Conservation (phyloP, 2,329 filamentous ascomycete genomes). For the Escovopsis sp. region DNA sequence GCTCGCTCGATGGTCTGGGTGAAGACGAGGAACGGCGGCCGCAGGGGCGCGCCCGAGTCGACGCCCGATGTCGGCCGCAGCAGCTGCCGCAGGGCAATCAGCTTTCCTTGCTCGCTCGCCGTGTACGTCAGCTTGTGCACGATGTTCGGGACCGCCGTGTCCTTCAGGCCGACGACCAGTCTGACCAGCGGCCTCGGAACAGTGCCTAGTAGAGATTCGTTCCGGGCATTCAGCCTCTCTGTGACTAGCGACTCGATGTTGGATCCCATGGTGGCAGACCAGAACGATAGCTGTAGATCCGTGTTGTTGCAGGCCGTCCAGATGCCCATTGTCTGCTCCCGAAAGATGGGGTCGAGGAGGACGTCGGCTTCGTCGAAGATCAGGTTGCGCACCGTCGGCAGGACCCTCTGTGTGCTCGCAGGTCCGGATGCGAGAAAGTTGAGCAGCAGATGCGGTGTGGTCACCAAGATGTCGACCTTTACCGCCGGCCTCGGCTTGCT, state of each 20-base stretch:
- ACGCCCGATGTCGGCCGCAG: constrained; percentile 55
- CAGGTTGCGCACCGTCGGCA: constrained; percentile 58
- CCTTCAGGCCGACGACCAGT: constrained; percentile 89
- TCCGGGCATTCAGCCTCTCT: constrained; percentile 47
- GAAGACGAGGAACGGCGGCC: constrained; percentile 87
- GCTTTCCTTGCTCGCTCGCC: constrained; percentile 83
- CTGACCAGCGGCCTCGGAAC: constrained; percentile 48
- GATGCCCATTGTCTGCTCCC: constrained; percentile 71
- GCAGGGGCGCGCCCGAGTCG: constrained; percentile 45
- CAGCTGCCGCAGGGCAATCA: constrained; percentile 79
- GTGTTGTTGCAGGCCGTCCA: constrained; percentile 66
- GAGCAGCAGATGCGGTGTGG: constrained; percentile 47
- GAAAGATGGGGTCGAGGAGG: constrained; percentile 78
- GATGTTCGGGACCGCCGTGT: constrained; percentile 87
- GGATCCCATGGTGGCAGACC: constrained; percentile 95
- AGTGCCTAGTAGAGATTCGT: constrained; percentile 18
- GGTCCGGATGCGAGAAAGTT: constrained; percentile 47
- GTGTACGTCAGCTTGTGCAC: constrained; percentile 80
- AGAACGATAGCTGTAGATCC: constrained; percentile 62
- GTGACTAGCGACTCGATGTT: constrained; percentile 70
- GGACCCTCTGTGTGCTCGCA: constrained; percentile 28
- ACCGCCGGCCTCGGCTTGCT: constrained; percentile 15
- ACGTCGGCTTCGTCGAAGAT: constrained; percentile 93
- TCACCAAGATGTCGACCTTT: constrained; percentile 26
- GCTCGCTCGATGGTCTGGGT: constrained; percentile 91